Evolutionary conservation across 2,329 filamentous ascomycete genomes (phyloP).

Genomic region (Cryphonectria naterciae): DNA sequence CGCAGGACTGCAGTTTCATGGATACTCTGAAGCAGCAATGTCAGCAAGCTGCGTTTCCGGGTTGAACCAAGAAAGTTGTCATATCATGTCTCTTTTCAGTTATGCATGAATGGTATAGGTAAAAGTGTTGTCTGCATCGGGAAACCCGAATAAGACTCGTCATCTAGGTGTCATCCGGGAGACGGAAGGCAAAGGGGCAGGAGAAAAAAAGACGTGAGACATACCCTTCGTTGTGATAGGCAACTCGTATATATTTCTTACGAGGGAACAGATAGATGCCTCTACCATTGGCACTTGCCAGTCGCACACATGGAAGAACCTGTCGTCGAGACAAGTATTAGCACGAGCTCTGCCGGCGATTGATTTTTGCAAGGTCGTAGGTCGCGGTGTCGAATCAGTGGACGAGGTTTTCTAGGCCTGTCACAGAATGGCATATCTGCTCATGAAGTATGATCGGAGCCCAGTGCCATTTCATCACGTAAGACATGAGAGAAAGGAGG

Average conservation of each 20-base stretch:
- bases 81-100: conserved; percentile 38
- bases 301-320: neutral
- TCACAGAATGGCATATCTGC: conserved; percentile 88
- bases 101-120: conserved; percentile 75
- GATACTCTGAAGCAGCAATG: conserved; percentile 12
- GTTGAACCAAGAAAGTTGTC: conserved; percentile 38
- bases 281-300: neutral
- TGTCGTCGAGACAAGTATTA: conserved; percentile 16
- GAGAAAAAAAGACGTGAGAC: conserved; percentile 3
- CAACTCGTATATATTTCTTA: neutral
- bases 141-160: conserved; percentile 78
- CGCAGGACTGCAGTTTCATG: neutral
- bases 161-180: conserved; percentile 63
- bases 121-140: conserved; percentile 69
- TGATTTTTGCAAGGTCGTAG: conserved; percentile 1
- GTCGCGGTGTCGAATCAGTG: conserved; percentile 67
- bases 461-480: conserved; percentile 95
- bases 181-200: conserved; percentile 13
- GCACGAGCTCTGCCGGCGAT: neutral
- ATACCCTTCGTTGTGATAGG: conserved; percentile 34
- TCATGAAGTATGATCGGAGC: conserved; percentile 80
- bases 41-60: conserved; percentile 18
- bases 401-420: conserved; percentile 99
- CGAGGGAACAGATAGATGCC: neutral
- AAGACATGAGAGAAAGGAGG: conserved; percentile 34